These are phyloP conservation scores for Fusarium papillatum DNA, from an alignment of 2,329 filamentous ascomycete species.

Conservation along the genomic window DNA sequence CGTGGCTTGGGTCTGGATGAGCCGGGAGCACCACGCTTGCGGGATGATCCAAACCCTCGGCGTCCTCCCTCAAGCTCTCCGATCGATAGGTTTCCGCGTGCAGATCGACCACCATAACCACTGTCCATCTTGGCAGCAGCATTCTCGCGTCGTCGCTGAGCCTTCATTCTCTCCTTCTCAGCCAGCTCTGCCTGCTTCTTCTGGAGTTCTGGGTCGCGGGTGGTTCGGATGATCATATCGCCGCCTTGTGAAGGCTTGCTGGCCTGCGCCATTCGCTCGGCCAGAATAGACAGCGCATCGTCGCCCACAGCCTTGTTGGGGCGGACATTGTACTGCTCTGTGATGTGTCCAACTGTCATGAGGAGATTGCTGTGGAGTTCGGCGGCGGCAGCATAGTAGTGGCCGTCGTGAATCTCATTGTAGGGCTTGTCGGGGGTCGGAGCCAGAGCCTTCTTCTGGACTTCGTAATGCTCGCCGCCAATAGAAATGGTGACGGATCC, in stretches of 20 bases:
- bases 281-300: slow-evolving; percentile 77
- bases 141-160: slow-evolving; percentile 76
- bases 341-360: slow-evolving; percentile 81
- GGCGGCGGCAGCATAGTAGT: slow-evolving; percentile 82
- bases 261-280: slow-evolving; percentile 75
- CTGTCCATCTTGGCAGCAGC: slow-evolving; percentile 75
- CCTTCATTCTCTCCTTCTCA: slow-evolving; percentile 80
- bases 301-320: slow-evolving; percentile 78
- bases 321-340: slow-evolving; percentile 77
- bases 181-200: slow-evolving; percentile 80
- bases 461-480: slow-evolving; percentile 81
- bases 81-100: slow-evolving; percentile 73
- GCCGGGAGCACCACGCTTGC: slow-evolving; percentile 67
- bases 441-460: slow-evolving; percentile 78
- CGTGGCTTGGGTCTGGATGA: slow-evolving; percentile 65
- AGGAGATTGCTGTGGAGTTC: slow-evolving; percentile 77
- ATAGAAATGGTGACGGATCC: slow-evolving; percentile 83
- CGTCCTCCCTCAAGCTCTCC: slow-evolving; percentile 77
- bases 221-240: slow-evolving; percentile 78
- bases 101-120: slow-evolving; percentile 61
- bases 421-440: slow-evolving; percentile 72
- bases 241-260: slow-evolving; percentile 68
- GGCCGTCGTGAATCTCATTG: slow-evolving; percentile 77
- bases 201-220: slow-evolving; percentile 81
- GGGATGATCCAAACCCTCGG: slow-evolving; percentile 59